Base-by-base conservation (phyloP, 2,329 filamentous ascomycete genomes). In the Chaetomium olivaceum region DNA sequence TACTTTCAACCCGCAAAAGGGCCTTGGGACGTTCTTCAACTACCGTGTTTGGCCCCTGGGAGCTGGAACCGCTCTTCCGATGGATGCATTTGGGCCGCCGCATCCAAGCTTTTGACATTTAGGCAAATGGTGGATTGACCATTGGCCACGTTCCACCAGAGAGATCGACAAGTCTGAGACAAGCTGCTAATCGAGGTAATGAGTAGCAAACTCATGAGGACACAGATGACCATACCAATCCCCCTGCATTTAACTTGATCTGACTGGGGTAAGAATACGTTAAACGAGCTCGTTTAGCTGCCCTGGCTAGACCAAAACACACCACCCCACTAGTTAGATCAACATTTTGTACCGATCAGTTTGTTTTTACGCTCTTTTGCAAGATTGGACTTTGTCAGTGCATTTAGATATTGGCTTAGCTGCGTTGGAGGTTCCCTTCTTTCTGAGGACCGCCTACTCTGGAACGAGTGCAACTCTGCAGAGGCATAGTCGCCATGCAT, bases 101-200 rank as follows among this genome's bases (percentile, higher is more conserved):
- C 63, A 43, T 29, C 31, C 46, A n/a, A 14, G n/a, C n/a, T 31
- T n/a, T 21, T 11, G 36, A 29, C 33, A 65, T 65, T 65, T 65
- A 65, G 63, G 23, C 63, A 65, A 65, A 65, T 65, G 39, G 27
- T 27, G 12, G 3, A 5, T 21, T 29, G 9, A 23, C 48, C 55
- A 59, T 16, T 61, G 54, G 54, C 29, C 63, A 58, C 43, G 52
- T 65, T 61, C 63, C 63, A 12, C 7, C 27, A 16, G 21, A 14
- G n/a, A 16, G 63, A 65, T 61, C 33, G 54, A 21, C 54, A 50
- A n/a, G 36, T 11, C n/a, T 29, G 57, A 64, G 39, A 61, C 57
- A 27, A 36, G 7, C 19, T 51, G 21, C 19, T 59, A 31, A 46
- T 59, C 31, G 23, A 19, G 25, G 56, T 2, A 23, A 36, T 7